Evolutionary conservation across 1,284 basidiomycete species (phyloP), one percentile per base, ranked within the genome.

Genomic region (Cerrena zonata): DNA sequence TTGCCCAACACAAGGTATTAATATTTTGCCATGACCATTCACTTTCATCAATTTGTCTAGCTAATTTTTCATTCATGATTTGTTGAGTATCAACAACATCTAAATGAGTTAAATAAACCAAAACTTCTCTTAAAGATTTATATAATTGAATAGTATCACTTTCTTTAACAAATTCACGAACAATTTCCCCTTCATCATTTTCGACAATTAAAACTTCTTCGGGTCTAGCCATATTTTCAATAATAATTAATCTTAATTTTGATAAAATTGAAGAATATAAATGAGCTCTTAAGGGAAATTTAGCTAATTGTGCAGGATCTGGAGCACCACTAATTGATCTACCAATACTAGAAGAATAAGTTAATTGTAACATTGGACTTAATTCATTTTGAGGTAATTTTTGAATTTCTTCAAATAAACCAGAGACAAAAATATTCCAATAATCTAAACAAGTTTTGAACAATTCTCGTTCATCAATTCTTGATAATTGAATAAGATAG

Each of bases 21-120:
- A 99, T 77, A 69, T 99, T 99, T 63, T 95, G 90, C 96, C 96
- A 99, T 27, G 93, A 96, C 96, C 96, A 99, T 71, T 99, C 96
- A 18, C 89, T 86, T 12, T 93, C 93, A 62, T 97, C 94, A 12
- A 97, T 93, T 77, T 99, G 96, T 72, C 94, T 96, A 27, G 90
- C 79, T 30, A 99, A 78, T 73, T 99, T 99, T 71, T 98, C 94
- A 24, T 92, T 94, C 62, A 97, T 83, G 70, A 99, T 98, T 47
- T 84, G 91, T 72, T 99, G 96, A 34, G 95, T 98, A 68, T 99
- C 95, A 51, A 82, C 74, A 42, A 97, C 94, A 69, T 99, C 96
- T 58, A 99, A 71, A 74, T 99, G 95, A 2, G 96, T 99, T 54
- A 99, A 82, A 69, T 98, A 99, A 40, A 95, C 92, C 50, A 98